Conservation (phyloP, 768 basidiomycete genomes). For the Serendipita sp. region DNA sequence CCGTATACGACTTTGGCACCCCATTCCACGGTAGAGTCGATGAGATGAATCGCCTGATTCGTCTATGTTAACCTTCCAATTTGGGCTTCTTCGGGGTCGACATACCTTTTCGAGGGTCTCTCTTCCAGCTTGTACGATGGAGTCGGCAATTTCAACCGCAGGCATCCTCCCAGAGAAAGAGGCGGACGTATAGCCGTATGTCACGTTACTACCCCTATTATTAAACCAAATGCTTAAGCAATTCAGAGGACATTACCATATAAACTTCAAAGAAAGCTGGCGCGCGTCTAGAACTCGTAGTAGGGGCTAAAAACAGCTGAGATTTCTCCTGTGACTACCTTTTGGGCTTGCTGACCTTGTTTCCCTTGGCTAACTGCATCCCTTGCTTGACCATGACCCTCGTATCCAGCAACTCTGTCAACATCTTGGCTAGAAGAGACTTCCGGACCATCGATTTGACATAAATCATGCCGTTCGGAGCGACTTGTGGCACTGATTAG, state of each 20-base stretch:
- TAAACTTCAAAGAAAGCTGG: conserved; percentile 85
- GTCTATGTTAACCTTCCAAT: not conserved
- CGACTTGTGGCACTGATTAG: conserved; percentile 38
- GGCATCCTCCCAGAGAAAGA: conserved; percentile 96
- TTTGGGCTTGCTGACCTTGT: conserved; percentile 40
- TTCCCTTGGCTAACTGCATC: conserved; percentile 64
- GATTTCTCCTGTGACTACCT: not conserved
- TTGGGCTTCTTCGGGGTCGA: not conserved
- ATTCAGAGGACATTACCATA: conserved; percentile 22
- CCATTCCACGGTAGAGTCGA: conserved; percentile 70
- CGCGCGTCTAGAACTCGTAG: conserved; percentile 70
- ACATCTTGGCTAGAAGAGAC: conserved; percentile 80
- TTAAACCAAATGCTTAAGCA: not conserved
- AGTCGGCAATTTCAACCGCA: conserved; percentile 93
- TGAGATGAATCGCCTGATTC: conserved; percentile 60
- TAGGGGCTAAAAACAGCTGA: conserved; percentile 38
- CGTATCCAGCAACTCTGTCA: conserved; percentile 82
- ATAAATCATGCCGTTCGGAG: conserved; percentile 91
- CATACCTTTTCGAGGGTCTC: conserved; percentile 88
- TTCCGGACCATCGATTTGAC: conserved; percentile 71
- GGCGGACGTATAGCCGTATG: conserved; percentile 92
- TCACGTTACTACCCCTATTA: conserved; percentile 47
- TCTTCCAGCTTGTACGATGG: conserved; percentile 90
- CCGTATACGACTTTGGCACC: conserved; percentile 90
- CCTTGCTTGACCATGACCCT: conserved; percentile 97